A percentile compares a stretch with the other conserved stretches of the same genome.
Conservation (phyloP, 73 alveolate genomes). For the Stentor roeselii region DNA sequence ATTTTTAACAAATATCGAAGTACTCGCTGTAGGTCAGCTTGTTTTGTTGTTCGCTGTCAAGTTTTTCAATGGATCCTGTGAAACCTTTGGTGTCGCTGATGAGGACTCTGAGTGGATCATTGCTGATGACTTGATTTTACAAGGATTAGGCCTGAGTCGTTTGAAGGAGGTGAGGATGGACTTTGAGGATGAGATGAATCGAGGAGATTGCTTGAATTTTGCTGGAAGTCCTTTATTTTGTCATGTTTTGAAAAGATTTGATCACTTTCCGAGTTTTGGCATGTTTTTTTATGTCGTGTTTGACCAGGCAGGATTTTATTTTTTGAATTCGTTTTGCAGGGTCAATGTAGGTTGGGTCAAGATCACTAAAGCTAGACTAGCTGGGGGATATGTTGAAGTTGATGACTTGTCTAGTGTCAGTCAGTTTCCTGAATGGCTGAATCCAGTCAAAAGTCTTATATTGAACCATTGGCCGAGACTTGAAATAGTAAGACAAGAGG, state of each 20-base stretch:
- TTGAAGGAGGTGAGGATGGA: background rate
- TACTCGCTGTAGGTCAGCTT: too few relatives aligned
- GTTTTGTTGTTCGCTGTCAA: background rate
- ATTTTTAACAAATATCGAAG: background rate
- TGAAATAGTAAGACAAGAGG: background rate
- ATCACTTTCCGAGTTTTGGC: background rate
- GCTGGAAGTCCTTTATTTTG: background rate
- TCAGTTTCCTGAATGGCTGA: background rate
- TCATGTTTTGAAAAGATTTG: background rate
- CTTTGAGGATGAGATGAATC: background rate
- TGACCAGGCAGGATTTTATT: background rate
- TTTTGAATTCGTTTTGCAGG: background rate
- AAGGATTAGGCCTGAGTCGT: too few relatives aligned
- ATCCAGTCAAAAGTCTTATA: background rate
- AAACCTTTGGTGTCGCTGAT: background rate
- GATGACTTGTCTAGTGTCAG: background rate
- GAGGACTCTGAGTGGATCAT: background rate
- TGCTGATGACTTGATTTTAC: too few relatives aligned
- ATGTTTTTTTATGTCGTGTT: background rate
- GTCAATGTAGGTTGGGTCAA: background rate
- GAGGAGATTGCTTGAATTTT: background rate
- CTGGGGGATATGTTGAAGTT: background rate
- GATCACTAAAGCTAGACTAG: background rate
- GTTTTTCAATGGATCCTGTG: background rate
- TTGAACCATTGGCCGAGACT: background rate